A percentile compares a stretch with the other conserved stretches of the same genome.
phyloP scores from a whole-genome alignment of 257 asterid species.

The Forsythia viridissima region DNA sequence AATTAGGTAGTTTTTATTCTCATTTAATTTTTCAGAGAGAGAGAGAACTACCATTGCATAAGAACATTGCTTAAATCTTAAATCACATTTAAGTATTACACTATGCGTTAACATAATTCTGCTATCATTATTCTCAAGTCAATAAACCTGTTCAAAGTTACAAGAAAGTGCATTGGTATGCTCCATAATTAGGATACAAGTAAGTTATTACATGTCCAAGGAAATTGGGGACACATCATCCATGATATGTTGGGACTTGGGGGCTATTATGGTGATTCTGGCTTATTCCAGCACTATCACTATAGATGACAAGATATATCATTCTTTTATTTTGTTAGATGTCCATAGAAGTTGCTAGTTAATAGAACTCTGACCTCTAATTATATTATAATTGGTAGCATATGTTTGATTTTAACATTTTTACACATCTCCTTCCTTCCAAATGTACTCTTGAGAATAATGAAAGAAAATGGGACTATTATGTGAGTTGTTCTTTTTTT shows the following conservation, averaged over 20 bases:
- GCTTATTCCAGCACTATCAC: not conserved
- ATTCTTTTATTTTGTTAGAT: not conserved
- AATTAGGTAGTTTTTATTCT: not conserved
- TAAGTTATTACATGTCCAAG: not conserved
- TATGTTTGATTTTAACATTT: too few relatives aligned
- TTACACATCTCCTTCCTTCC: not conserved
- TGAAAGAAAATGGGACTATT: not conserved
- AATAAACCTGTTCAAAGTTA: not conserved
- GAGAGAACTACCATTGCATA: not conserved
- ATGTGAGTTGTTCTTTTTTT: not conserved
- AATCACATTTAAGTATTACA: not conserved
- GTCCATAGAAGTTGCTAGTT: not conserved
- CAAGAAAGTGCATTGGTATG: not conserved
- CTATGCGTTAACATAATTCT: not conserved
- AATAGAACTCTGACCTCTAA: not conserved
- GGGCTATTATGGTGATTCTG: too few relatives aligned
- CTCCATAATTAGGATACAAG: not conserved
- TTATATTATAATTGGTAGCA: not conserved
- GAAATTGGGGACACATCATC: not conserved
- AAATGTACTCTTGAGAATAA: not conserved
- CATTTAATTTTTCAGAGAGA: not conserved
- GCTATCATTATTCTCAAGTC: not conserved
- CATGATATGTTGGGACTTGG: too few relatives aligned
- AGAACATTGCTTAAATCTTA: not conserved
- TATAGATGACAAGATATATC: not conserved